Base-by-base conservation (phyloP, 2,329 filamentous ascomycete genomes). In the Botrytis byssoidea region DNA sequence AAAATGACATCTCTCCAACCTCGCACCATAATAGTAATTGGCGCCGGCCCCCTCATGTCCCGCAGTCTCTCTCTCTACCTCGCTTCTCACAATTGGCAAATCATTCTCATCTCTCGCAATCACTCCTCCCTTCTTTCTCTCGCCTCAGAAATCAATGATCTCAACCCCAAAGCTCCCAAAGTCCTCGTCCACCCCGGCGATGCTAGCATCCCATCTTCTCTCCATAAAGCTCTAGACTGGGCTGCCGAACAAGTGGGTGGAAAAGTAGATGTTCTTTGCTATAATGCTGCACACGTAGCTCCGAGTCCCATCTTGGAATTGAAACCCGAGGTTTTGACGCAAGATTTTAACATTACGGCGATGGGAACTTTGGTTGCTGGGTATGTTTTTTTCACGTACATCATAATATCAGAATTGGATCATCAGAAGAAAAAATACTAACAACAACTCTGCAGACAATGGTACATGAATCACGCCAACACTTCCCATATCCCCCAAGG, bases 1-100 rank as follows among this genome's bases (percentile, higher is more conserved):
- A 71, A 37, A 22, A 71, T 71, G 69, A 40, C 14, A n/a, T 44
- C 69, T 12, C 59, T 71, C 25, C 65, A 65, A 42, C 59, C 69
- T 16, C 69, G 69, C 32, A 71, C 32, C 18, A 65, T 71, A 22
- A 57, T 71, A 40, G 57, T 71, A 9, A 63, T 71, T 16, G 69
- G 69, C 37, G 69, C 69, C 35, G 69, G 69, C 5, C 69, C 69
- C 59, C 69, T 71, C 32, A 71, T 64, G 69, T 71, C 69, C 69
- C 69, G 59, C 32, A 71, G 69, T 25, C 69, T 71, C 16, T 71
- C 69, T 46, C 59, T 71, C 35, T 71, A 71, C n/a, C 69, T 71
- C 14, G 69, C 69, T 20, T 71, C 69, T 12, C 69, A 71, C 42
- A 40, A 40, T 20, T 71, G 69, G 69, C 69, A 71, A 44, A 71